phyloP scores from a whole-genome alignment of 805 yeast species.

The Metschnikowia dekortorum region DNA sequence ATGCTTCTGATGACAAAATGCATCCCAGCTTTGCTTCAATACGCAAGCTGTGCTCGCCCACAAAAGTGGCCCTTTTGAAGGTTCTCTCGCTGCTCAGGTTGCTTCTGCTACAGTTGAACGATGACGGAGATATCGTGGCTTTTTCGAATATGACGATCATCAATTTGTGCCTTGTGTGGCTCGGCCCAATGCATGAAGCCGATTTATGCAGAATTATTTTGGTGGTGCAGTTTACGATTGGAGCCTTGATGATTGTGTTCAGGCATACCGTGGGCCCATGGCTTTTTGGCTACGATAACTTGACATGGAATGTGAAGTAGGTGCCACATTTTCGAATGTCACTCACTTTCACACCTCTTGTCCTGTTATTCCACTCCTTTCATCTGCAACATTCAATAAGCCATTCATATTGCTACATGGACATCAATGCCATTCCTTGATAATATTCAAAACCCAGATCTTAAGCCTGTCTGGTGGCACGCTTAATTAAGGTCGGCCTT shows the following conservation, averaged over 20 bases:
- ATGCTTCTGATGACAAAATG: constrained; percentile 62
- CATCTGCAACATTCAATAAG: too few species aligned
- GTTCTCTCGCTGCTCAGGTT: constrained; percentile 48
- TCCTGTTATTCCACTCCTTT: too few species aligned
- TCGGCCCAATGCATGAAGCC: constrained; percentile 90
- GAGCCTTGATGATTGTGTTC: constrained; percentile 58
- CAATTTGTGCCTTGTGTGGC: constrained; percentile 75
- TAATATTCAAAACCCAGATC: too few species aligned
- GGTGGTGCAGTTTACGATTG: constrained; percentile 58
- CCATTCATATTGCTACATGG: too few species aligned
- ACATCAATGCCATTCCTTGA: too few species aligned
- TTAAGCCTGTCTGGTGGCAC: neutral
- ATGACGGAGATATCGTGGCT: constrained; percentile 26
- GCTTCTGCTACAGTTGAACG: constrained; percentile 32
- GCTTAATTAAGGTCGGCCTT: too few species aligned
- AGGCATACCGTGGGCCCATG: constrained; percentile 85
- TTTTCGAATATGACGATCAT: constrained; percentile 86
- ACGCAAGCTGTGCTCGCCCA: constrained; percentile 19
- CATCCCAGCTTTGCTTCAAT: constrained; percentile 52
- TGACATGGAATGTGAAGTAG: constrained; percentile 40
- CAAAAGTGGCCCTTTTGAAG: constrained; percentile 32
- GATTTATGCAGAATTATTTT: constrained; percentile 58
- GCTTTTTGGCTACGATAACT: constrained; percentile 85
- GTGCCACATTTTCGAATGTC: too few species aligned
- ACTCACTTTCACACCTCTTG: too few species aligned